Evolutionary conservation across 768 basidiomycete species (phyloP), one percentile per base, ranked within the genome.

Genomic region (Cyathus striatus): DNA sequence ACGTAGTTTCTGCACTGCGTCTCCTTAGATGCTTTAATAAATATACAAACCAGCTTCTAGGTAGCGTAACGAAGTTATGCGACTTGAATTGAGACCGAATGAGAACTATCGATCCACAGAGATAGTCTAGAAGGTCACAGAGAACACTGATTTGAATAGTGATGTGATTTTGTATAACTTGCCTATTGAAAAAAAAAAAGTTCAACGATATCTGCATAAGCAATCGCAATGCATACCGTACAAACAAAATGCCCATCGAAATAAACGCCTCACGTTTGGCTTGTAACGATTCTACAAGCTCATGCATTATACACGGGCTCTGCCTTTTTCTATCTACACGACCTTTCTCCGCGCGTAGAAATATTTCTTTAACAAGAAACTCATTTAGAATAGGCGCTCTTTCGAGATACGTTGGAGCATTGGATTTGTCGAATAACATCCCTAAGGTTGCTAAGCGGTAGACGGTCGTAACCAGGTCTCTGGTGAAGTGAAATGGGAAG

Each of bases 31-130:
- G 46, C 26, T 41, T 39, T 7, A 60, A 45, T 41, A 56, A 40
- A 14, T 47, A 44, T 13, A 61, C 24, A 16, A 80, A 51, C 79
- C 80, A 84, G 40, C 68, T 72, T 2, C 68, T 68, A 0, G 82
- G 82, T 24, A 84, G 63, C 4, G 72, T 70, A n/a, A n/a, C n/a
- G 21, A 78, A 49, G 13, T 65, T 62, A 51, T 82, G 73, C 0
- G 79, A 54, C 13, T 48, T 35, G 34, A 49, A 33, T 3, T 17
- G 17, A 10, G 47, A 27, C 22, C 51, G 48, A 43, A 58, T 53
- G 2, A 82, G 41, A 4, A 75, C 58, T 4, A 68, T 50, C 12
- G 62, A 63, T 5, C 63, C 63, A 37, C 73, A 70, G 2, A 83
- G 53, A 7, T 58, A 56, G 32, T 85, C 83, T 14, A 79, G 45